These are phyloP conservation scores for Sclerotinia minor DNA, from an alignment of 2,329 filamentous ascomycete genomes.

Conservation along the genomic window DNA sequence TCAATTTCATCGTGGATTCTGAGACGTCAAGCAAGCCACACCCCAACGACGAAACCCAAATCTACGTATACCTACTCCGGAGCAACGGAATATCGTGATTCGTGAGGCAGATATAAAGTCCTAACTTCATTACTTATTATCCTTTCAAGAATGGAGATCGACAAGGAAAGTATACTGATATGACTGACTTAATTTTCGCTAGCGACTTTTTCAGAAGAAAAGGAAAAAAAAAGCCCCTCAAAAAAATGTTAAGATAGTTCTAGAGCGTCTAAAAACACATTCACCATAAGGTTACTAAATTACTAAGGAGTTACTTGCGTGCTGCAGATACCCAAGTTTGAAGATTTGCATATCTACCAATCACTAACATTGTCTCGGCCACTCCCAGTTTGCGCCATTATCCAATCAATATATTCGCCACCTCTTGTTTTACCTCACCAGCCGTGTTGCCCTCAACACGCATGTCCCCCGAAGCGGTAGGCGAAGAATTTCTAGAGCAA, in stretches of 20 bases:
- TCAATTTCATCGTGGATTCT: not conserved
- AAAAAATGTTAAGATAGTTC: not conserved
- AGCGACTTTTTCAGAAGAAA: not conserved
- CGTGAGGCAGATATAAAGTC: not conserved
- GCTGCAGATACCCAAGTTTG: not conserved
- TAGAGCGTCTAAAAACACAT: not conserved
- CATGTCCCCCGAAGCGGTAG: not conserved
- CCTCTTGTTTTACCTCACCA: not conserved
- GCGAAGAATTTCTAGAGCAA: conserved; percentile 1
- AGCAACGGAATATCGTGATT: no score
- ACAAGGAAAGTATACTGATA: not conserved
- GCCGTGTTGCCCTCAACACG: conserved; percentile 3
- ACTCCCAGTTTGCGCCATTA: conserved; percentile 4
- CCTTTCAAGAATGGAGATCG: not conserved
- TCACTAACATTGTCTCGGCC: not conserved
- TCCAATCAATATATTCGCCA: conserved; percentile 18
- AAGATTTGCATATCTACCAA: conserved; percentile 4
- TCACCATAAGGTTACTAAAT: not conserved
- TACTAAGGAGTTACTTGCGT: not conserved
- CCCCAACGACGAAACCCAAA: not conserved
- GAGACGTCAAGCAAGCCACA: not conserved
- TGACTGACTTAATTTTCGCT: no score
- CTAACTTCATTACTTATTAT: conserved; percentile 1
- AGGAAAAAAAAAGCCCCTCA: not conserved
- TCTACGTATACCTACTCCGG: not conserved